Conservation (phyloP, 1,139 yeast species). For the Candida neerlandica region DNA sequence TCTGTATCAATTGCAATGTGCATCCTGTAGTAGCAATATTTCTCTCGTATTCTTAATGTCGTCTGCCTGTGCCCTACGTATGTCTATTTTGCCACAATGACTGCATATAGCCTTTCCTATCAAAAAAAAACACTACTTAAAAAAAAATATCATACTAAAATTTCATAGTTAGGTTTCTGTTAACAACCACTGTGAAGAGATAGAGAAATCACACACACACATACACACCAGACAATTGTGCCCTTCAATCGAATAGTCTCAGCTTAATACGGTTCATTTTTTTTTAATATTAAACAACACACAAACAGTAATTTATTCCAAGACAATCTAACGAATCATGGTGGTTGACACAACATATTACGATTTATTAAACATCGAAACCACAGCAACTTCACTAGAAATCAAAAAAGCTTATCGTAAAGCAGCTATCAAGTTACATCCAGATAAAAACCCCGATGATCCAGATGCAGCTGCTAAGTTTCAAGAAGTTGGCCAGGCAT, state of each 20-base stretch:
- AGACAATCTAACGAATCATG: slow-evolving; percentile 43
- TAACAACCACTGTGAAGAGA: neutral
- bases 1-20: neutral
- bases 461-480: slow-evolving; percentile 74
- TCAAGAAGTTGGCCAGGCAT: slow-evolving; percentile 77
- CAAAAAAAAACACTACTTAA: neutral
- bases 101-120: slow-evolving; percentile 4
- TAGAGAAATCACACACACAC: neutral
- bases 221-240: no score
- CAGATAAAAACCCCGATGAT: slow-evolving; percentile 92
- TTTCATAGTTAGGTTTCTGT: neutral
- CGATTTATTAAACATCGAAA: slow-evolving; percentile 68
- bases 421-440: slow-evolving; percentile 87
- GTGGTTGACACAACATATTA: slow-evolving; percentile 94
- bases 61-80: no score
- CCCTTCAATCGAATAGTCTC: neutral
- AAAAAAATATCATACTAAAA: neutral
- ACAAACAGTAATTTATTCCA: no score
- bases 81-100: neutral
- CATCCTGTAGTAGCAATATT: no score
- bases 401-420: slow-evolving; percentile 93
- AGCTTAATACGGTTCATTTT: neutral
- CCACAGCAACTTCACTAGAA: slow-evolving; percentile 76
- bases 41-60: no score
- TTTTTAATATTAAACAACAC: neutral